Evolutionary conservation across 192 early-diverging fungal species (phyloP).

Genomic region (Kickxella alabastrina): DNA sequence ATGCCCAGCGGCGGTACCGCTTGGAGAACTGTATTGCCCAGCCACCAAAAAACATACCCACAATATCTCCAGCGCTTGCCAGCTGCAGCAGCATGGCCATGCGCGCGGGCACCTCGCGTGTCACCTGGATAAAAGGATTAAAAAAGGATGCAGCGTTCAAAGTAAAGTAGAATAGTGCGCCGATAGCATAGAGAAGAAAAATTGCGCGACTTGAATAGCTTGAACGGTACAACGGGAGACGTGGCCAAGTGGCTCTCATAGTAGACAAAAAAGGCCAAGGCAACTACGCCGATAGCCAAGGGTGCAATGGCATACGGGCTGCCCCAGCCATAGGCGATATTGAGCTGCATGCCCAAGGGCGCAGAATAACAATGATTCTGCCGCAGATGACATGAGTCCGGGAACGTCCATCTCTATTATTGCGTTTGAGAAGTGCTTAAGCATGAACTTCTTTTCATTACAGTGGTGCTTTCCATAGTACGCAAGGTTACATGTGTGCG

Average conservation of each 20-base stretch:
- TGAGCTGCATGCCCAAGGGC: constrained; percentile 43
- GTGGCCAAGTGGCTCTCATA: constrained; percentile 59
- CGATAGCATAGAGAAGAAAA: constrained; percentile 30
- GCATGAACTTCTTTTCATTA: background rate
- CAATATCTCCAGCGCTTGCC: constrained; percentile 28
- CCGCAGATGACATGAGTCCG: constrained; percentile 35
- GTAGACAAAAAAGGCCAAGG: constrained; percentile 36
- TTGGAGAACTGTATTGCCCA: constrained; percentile 47
- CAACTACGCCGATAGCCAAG: constrained; percentile 32
- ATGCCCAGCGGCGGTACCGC: constrained; percentile 42
- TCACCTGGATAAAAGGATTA: constrained; percentile 42
- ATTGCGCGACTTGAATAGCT: constrained; percentile 40
- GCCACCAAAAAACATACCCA: constrained; percentile 40
- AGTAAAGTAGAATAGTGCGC: constrained; percentile 41
- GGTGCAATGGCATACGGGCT: constrained; percentile 49
- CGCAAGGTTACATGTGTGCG: constrained; percentile 16
- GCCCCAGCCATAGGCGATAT: constrained; percentile 54
- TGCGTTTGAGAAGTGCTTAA: constrained; percentile 1
- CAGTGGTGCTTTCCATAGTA: constrained; percentile 1
- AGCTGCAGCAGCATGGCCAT: constrained; percentile 48
- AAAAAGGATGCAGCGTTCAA: constrained; percentile 40
- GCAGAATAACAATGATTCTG: constrained; percentile 34
- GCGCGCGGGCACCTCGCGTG: constrained; percentile 25
- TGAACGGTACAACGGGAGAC: constrained; percentile 59
- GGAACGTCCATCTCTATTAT: constrained; percentile 35